phyloP scores from a whole-genome alignment of 441 rosid species.

The Manihot esculenta region DNA sequence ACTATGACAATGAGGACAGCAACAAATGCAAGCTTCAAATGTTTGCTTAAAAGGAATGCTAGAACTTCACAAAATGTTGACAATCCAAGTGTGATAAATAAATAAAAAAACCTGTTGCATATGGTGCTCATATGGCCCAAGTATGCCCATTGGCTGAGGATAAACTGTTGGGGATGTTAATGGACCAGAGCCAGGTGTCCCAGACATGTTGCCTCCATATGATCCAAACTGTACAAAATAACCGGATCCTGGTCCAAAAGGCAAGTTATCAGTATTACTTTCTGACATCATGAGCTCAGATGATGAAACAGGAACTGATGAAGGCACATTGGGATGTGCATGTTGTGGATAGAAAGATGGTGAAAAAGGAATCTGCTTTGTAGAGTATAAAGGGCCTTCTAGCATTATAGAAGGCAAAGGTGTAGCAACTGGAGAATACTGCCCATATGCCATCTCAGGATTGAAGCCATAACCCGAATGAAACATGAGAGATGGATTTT shows the following conservation, averaged over 20 bases:
- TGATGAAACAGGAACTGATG: constrained; percentile 45
- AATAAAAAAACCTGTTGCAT: constrained; percentile 56
- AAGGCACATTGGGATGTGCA: constrained; percentile 41
- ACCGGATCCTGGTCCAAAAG: constrained; percentile 51
- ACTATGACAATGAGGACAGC: not conserved
- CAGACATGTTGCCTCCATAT: constrained; percentile 47
- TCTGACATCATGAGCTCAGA: constrained; percentile 47
- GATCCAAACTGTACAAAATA: constrained; percentile 53
- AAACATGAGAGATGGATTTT: constrained; percentile 49
- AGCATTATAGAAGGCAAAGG: constrained; percentile 55
- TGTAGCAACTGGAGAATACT: constrained; percentile 52
- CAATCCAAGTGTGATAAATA: not conserved
- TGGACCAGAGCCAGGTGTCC: constrained; percentile 41
- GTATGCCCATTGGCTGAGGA: constrained; percentile 73
- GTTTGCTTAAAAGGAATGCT: not conserved
- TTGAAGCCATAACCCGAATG: constrained; percentile 58
- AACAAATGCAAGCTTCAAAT: not conserved
- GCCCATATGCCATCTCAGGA: constrained; percentile 57
- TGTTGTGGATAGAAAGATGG: constrained; percentile 48
- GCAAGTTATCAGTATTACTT: constrained; percentile 39
- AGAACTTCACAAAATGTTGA: not conserved
- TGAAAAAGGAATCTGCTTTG: constrained; percentile 55
- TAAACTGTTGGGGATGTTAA: constrained; percentile 46
- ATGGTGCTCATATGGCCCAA: constrained; percentile 69
- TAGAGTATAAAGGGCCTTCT: constrained; percentile 54